Percentiles rank a stretch among this genome's conserved stretches.
Conservation (phyloP, 345 rosid genomes). For the Sonneratia caseolaris region DNA sequence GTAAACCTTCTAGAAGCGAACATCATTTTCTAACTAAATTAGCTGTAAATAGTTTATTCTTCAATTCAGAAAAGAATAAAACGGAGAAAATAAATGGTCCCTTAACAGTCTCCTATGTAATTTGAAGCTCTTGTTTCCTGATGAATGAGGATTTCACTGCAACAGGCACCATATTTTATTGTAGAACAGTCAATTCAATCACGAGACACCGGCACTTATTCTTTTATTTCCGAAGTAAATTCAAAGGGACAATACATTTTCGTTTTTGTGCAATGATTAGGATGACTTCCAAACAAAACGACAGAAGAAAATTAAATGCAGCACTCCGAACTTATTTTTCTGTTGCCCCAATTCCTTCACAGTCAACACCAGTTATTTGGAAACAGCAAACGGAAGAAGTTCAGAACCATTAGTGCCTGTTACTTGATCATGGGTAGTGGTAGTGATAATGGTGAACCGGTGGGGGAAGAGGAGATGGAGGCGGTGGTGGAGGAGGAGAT, state of each 20-base stretch:
- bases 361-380: neutral
- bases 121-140: no score
- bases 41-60: no score
- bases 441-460: slow-evolving; percentile 1
- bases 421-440: slow-evolving; percentile 3
- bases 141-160: no score
- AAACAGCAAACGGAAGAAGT: neutral
- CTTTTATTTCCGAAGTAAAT: neutral
- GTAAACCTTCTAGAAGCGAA: no score
- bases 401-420: neutral
- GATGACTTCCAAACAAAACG: neutral
- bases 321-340: neutral
- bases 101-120: no score
- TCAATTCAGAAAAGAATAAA: no score
- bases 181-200: neutral
- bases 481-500: neutral
- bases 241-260: neutral
- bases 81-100: no score
- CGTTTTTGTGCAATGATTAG: neutral
- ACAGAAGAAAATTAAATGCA: neutral
- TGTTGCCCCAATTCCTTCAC: neutral
- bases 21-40: no score
- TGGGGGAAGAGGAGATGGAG: neutral
- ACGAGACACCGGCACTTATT: neutral
- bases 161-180: no score